Evolutionary conservation across 257 asterid species (phyloP).

Genomic region (Solanum chmielewskii): DNA sequence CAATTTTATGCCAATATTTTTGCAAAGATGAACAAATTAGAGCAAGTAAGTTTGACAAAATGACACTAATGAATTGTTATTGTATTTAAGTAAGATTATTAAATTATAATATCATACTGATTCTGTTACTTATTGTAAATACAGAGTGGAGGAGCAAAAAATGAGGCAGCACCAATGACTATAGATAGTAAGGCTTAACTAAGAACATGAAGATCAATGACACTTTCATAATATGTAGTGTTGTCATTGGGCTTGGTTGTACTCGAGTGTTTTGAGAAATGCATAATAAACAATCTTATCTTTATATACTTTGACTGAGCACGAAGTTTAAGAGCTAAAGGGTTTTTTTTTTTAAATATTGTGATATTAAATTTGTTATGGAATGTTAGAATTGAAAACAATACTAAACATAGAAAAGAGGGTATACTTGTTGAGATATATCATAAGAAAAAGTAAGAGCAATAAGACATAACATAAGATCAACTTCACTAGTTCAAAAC

Average conservation of each 20-base stretch:
- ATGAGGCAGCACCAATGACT: constrained; percentile 7
- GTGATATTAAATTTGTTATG: background rate
- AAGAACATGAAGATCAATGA: background rate
- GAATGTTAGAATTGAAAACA: too few species aligned
- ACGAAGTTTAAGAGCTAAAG: background rate
- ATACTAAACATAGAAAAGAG: background rate
- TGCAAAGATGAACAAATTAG: constrained; percentile 37
- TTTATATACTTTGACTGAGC: background rate
- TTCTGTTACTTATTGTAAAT: background rate
- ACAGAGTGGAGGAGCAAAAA: constrained; percentile 23
- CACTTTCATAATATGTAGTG: background rate
- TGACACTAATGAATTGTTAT: background rate
- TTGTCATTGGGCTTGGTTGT: background rate
- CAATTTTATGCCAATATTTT: constrained; percentile 43
- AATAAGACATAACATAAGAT: background rate
- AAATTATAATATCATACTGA: background rate
- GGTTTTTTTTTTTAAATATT: background rate
- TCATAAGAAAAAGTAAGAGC: too few species aligned
- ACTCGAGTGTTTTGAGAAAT: background rate
- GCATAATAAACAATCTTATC: background rate
- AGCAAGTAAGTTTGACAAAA: constrained; percentile 23
- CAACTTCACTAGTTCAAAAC: background rate
- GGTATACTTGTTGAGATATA: background rate
- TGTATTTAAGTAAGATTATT: background rate
- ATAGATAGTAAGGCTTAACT: constrained; percentile 36